Conservation (phyloP, 805 yeast species). For the Brettanomyces nanus region DNA sequence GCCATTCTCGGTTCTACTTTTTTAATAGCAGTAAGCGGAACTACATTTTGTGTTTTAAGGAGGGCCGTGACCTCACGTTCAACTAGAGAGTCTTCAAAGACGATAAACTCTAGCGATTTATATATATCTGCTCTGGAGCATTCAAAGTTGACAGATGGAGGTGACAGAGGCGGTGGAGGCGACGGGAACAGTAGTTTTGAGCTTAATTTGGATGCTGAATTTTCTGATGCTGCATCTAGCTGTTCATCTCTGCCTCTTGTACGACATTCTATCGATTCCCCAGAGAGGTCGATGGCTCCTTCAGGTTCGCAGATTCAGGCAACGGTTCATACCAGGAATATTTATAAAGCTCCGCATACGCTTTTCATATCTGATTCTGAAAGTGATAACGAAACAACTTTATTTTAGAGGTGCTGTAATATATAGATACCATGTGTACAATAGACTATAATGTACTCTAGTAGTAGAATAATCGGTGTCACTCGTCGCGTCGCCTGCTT, state of each 20-base stretch:
- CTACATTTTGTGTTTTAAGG: conserved; percentile 64
- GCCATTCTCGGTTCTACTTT: conserved; percentile 62
- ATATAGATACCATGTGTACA: no score
- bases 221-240: no score
- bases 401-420: no score
- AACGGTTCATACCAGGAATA: not conserved
- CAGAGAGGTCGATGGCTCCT: not conserved
- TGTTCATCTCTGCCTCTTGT: no score
- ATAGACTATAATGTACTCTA: no score
- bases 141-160: not conserved
- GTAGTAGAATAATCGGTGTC: no score
- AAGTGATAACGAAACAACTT: conserved; percentile 3
- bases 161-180: no score
- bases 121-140: conserved; percentile 9
- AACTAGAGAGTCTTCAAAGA: conserved; percentile 3
- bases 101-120: conserved; percentile 6
- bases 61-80: conserved; percentile 51
- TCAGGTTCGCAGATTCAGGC: not conserved
- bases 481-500: no score
- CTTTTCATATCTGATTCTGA: conserved; percentile 1
- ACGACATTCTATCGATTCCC: no score
- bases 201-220: no score
- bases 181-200: no score
- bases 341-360: not conserved
- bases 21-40: conserved; percentile 52